A percentile compares a stretch with the other conserved stretches of the same genome.
These are phyloP conservation scores for Ophiostoma himal-ulmi DNA, from an alignment of 2,329 filamentous ascomycete species.

Conservation along the genomic window DNA sequence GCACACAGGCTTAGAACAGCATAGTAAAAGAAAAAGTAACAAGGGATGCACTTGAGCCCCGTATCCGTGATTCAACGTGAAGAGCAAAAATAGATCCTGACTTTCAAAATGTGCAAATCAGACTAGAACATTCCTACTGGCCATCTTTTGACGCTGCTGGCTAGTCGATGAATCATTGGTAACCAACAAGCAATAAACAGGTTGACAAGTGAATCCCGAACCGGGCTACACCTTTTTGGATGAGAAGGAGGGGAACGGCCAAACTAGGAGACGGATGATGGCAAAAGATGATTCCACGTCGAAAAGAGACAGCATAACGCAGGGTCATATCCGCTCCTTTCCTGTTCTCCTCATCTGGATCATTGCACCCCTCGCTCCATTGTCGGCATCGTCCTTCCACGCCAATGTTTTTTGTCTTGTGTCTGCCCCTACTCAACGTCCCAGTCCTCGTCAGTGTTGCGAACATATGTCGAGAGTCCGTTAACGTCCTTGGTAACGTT, in stretches of 20 bases:
- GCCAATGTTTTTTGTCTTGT: neutral
- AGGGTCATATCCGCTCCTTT: neutral
- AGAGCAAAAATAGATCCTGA: neutral
- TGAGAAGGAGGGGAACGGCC: neutral
- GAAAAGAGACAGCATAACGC: neutral
- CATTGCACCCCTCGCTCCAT: neutral
- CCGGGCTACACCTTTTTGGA: neutral
- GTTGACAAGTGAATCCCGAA: neutral
- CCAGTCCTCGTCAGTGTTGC: slow-evolving; percentile 41
- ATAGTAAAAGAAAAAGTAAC: neutral
- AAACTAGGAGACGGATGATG: neutral
- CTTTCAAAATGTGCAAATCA: neutral
- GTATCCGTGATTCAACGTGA: neutral
- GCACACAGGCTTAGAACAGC: neutral
- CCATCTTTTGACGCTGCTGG: neutral
- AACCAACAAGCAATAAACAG: neutral
- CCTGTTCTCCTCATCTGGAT: neutral
- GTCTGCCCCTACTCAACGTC: slow-evolving; percentile 35
- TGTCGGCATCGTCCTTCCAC: neutral
- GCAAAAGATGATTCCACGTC: neutral
- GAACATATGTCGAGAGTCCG: slow-evolving; percentile 41
- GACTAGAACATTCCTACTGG: neutral
- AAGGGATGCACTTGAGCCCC: neutral
- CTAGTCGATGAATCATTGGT: neutral
- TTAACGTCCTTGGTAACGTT: slow-evolving; percentile 36